A percentile compares a stretch with the other conserved stretches of the same genome.
Evolutionary conservation across 2,329 filamentous ascomycete genomes (phyloP).

Genomic region (Aspergillus novofumigatus): DNA sequence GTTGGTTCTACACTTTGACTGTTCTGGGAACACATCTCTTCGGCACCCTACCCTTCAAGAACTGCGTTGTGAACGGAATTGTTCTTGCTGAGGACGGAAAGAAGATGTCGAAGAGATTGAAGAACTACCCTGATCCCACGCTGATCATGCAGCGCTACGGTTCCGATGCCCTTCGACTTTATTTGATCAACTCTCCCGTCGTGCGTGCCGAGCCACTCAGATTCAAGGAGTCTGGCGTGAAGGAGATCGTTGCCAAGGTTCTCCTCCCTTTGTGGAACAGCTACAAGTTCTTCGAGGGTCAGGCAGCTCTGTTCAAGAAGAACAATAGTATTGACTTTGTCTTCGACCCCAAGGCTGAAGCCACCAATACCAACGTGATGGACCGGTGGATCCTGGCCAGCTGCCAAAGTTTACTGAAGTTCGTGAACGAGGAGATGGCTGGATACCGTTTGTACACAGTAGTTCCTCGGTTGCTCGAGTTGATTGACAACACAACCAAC

Average conservation of each 20-base stretch:
- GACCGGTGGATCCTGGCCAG: conserved; percentile 92
- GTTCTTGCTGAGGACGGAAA: conserved; percentile 92
- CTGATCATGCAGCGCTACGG: conserved; percentile 84
- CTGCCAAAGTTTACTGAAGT: conserved; percentile 84
- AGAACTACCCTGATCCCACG: conserved; percentile 89
- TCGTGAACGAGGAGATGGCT: conserved; percentile 88
- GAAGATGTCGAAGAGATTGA: conserved; percentile 97
- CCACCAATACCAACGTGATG: conserved; percentile 84
- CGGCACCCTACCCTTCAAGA: conserved; percentile 80
- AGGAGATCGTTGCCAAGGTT: conserved; percentile 90
- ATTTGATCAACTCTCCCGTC: conserved; percentile 94
- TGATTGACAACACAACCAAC: conserved; percentile 96
- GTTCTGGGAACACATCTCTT: conserved; percentile 87
- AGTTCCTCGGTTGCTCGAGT: conserved; percentile 72
- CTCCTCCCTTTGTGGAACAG: conserved; percentile 91
- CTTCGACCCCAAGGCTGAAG: conserved; percentile 72
- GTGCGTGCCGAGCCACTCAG: conserved; percentile 85
- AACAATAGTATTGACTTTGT: conserved; percentile 69
- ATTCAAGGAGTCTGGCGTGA: conserved; percentile 89
- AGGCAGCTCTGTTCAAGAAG: conserved; percentile 83
- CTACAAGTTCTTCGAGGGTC: conserved; percentile 93
- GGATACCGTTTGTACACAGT: conserved; percentile 84
- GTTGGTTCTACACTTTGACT: conserved; percentile 93
- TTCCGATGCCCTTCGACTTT: conserved; percentile 87
- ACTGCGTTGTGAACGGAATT: conserved; percentile 94